Base-by-base conservation (phyloP, 176 grass and related monocot species). In the Zizania latifolia region DNA sequence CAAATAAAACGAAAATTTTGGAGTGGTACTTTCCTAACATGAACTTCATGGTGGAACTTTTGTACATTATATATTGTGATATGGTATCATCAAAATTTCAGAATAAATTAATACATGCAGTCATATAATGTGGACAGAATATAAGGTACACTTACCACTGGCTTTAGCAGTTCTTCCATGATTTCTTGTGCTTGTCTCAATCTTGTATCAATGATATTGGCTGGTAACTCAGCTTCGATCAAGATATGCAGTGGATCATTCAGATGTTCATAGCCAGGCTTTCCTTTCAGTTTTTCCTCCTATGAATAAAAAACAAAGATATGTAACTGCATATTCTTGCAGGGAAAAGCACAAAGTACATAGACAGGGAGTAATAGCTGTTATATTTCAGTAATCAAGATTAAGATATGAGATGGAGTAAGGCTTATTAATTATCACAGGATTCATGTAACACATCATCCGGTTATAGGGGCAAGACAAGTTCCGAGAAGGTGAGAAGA, bases 211-310 rank as follows among this genome's bases (percentile, higher is more conserved):
- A 92, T 85, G 24, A 87, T 82, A 84, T 96, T 90, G 4, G 76
- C 84, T 67, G 92, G 92, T 82, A 96, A 83, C 54, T 85, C 92
- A 27, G 92, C 89, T 65, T 96, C 92, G 2, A 96, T 88, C 74
- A 96, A 68, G n/a, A 96, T 84, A 72, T 96, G 92, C 70, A 96
- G 77, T 26, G 92, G 89, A 32, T 96, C 92, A 51, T 83, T 92
- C 53, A 96, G 80, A 78, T 96, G 92, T 57, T 96, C 92, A 77
- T 96, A 92, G 15, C 92, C 92, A 72, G 90, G 84, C 68, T 86
- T 96, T 53, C 92, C 92, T 74, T 86, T 96, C 35, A 96, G 78
- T 72, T 86, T 92, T 43, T 96, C 86, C 78, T 92, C 92, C 92
- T 70, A 19, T 62, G 38, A 65, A 81, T 15, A 3, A 37, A 81